A percentile compares a stretch with the other conserved stretches of the same genome.
Conservation (phyloP, 2,329 filamentous ascomycete species). For the Sporothrix humicola region DNA sequence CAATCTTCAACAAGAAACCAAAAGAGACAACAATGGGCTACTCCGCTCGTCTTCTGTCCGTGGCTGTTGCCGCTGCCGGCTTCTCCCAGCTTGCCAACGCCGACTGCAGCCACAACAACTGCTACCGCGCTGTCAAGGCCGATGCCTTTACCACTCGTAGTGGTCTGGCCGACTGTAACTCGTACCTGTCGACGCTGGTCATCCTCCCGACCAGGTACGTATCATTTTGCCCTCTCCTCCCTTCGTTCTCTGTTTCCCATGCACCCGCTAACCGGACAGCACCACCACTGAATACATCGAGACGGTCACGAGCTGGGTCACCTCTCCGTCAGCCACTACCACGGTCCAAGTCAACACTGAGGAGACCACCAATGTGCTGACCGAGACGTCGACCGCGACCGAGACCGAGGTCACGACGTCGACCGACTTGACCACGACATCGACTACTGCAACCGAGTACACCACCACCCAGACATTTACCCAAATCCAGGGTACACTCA, state of each 20-base stretch:
- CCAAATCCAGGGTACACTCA: no score
- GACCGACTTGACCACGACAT: neutral
- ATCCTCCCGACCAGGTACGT: neutral
- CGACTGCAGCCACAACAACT: slow-evolving; percentile 22
- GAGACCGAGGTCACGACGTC: neutral
- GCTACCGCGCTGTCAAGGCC: slow-evolving; percentile 13
- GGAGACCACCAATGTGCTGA: neutral
- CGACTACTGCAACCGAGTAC: neutral
- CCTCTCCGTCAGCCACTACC: neutral
- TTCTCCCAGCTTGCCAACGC: slow-evolving; percentile 1
- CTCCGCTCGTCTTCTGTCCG: neutral
- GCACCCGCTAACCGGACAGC: neutral
- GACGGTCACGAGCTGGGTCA: slow-evolving; percentile 6
- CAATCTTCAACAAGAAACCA: neutral
- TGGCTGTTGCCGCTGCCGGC: neutral
- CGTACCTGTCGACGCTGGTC: neutral
- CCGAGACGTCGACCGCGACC: slow-evolving; percentile 10
- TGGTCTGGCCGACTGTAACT: slow-evolving; percentile 19
- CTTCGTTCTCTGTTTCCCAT: neutral
- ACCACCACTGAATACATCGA: neutral
- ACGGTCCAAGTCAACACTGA: neutral
- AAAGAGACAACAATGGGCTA: neutral
- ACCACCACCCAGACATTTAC: slow-evolving; percentile 9
- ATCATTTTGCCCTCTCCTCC: neutral
- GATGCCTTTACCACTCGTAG: neutral